These are phyloP conservation scores for Murraya koenigii DNA, from an alignment of 345 rosid genomes.

Conservation along the genomic window DNA sequence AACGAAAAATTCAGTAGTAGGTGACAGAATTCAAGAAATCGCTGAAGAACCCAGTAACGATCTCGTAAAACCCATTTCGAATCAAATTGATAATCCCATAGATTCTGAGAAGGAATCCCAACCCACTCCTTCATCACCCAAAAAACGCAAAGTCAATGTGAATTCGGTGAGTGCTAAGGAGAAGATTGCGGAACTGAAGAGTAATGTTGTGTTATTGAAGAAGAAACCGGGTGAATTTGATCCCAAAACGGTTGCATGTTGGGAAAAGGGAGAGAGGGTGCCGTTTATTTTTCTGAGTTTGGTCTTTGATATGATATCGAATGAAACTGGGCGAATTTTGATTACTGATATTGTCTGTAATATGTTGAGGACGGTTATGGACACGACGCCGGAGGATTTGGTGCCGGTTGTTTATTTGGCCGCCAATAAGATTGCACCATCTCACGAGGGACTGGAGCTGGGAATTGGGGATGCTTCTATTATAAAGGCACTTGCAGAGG, in stretches of 20 bases:
- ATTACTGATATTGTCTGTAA: constrained; percentile 88
- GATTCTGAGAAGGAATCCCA: not conserved
- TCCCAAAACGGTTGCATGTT: constrained; percentile 50
- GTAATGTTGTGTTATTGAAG: constrained; percentile 57
- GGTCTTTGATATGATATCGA: constrained; percentile 71
- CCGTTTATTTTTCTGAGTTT: constrained; percentile 69
- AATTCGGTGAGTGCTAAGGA: constrained; percentile 1
- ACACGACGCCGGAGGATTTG: constrained; percentile 76
- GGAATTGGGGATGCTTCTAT: constrained; percentile 85
- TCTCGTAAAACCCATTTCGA: constrained; percentile 12
- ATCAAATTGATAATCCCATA: not conserved
- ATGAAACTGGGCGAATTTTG: constrained; percentile 70
- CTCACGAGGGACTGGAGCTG: constrained; percentile 90
- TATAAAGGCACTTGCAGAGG: constrained; percentile 78
- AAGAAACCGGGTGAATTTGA: constrained; percentile 62
- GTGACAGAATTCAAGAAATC: not conserved
- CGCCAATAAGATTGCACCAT: constrained; percentile 78
- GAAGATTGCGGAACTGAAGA: constrained; percentile 46
- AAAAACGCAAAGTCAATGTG: constrained; percentile 14
- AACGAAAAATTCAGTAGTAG: not conserved
- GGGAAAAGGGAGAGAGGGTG: constrained; percentile 76
- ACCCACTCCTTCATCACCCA: constrained; percentile 10
- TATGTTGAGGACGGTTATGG: constrained; percentile 79
- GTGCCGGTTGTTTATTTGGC: constrained; percentile 61
- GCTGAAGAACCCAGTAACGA: not conserved